These are phyloP conservation scores for Pythium phragmitis DNA, from an alignment of 352 stramenopile genomes.

Conservation along the genomic window DNA sequence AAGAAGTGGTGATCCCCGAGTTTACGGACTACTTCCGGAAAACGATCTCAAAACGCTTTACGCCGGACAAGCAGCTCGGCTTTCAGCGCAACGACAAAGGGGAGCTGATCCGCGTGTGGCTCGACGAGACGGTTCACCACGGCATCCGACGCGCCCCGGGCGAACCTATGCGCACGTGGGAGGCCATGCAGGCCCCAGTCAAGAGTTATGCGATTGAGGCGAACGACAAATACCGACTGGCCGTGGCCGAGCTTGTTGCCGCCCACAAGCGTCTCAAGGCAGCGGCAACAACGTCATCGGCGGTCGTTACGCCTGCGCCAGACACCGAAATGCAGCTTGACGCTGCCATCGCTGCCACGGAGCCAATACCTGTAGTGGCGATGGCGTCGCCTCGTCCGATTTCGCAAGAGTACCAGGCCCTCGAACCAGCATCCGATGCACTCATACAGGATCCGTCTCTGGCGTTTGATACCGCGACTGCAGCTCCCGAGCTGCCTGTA, in stretches of 20 bases:
- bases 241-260: slow-evolving; percentile 42
- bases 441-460: not conserved
- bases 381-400: not conserved
- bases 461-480: not conserved
- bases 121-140: slow-evolving; percentile 36
- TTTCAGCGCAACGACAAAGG: slow-evolving; percentile 52
- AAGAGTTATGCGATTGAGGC: slow-evolving; percentile 75
- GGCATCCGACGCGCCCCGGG: slow-evolving; percentile 39
- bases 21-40: slow-evolving; percentile 76
- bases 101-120: slow-evolving; percentile 67
- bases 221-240: slow-evolving; percentile 64
- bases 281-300: not conserved
- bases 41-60: slow-evolving; percentile 37
- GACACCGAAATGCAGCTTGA: not conserved
- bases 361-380: not conserved
- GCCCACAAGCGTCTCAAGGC: slow-evolving; percentile 14
- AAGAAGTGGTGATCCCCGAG: slow-evolving; percentile 38
- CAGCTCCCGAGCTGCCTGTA: not conserved
- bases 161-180: slow-evolving; percentile 70
- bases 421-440: not conserved
- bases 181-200: slow-evolving; percentile 62
- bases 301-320: slow-evolving; percentile 1
- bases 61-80: slow-evolving; percentile 51
- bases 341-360: slow-evolving; percentile 11
- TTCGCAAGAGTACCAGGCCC: not conserved